Conservation (phyloP, 2,329 filamentous ascomycete species). For the Penicillium polonicum region DNA sequence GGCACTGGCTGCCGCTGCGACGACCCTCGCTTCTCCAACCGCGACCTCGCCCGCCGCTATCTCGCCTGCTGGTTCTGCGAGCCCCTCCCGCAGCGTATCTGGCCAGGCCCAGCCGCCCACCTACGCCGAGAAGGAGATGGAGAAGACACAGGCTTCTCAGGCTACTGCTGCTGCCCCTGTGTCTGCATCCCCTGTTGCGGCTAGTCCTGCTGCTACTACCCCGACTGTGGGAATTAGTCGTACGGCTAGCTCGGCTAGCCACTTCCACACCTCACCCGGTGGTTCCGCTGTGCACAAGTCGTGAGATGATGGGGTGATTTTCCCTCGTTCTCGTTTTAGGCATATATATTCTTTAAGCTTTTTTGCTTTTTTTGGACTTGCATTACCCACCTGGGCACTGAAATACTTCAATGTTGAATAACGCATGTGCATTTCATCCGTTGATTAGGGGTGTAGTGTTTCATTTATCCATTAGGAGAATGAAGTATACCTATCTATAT, state of each 20-base stretch:
- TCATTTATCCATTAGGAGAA: background rate
- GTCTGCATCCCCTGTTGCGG: conserved; percentile 6
- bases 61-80: conserved; percentile 14
- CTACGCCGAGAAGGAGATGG: conserved; percentile 28
- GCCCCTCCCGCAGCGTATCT: conserved; percentile 12
- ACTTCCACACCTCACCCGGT: conserved; percentile 32
- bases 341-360: background rate
- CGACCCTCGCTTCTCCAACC: conserved; percentile 10
- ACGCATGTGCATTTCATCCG: background rate
- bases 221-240: conserved; percentile 21
- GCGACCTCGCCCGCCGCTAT: conserved; percentile 14
- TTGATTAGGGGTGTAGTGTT: background rate
- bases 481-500: background rate
- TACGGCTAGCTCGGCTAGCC: conserved; percentile 24
- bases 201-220: conserved; percentile 4
- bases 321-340: background rate
- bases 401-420: background rate
- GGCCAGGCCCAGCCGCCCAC: conserved; percentile 22
- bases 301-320: background rate
- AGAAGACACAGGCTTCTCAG: background rate
- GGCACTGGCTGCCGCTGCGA: background rate
- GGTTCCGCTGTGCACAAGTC: conserved; percentile 24
- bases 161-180: background rate
- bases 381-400: background rate
- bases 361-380: background rate